Evolutionary conservation across 73 alveolate species (phyloP).

Genomic region (Paramecium bursaria): DNA sequence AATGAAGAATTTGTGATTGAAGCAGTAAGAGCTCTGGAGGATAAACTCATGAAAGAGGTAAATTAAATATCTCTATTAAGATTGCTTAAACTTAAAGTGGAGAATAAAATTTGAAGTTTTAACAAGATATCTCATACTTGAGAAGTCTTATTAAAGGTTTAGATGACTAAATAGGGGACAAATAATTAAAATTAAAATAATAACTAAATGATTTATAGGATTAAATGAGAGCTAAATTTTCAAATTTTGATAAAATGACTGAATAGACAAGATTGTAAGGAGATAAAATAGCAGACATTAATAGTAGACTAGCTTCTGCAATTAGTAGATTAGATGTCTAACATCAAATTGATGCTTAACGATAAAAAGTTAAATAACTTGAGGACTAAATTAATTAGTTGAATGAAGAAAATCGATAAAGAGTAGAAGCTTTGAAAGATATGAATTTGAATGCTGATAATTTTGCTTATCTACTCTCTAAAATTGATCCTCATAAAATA

Average conservation of each 20-base stretch:
- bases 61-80: background rate
- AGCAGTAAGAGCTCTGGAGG: slow-evolving; percentile 60
- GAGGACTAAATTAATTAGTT: slow-evolving; percentile 55
- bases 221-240: slow-evolving; percentile 13
- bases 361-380: slow-evolving; percentile 54
- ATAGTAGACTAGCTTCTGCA: slow-evolving; percentile 50
- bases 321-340: slow-evolving; percentile 49
- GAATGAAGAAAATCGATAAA: slow-evolving; percentile 50
- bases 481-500: slow-evolving; percentile 70
- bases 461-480: slow-evolving; percentile 41
- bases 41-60: slow-evolving; percentile 66
- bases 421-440: slow-evolving; percentile 54
- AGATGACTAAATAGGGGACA: slow-evolving; percentile 49
- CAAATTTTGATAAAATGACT: slow-evolving; percentile 14
- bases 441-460: slow-evolving; percentile 63
- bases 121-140: slow-evolving; percentile 16
- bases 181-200: slow-evolving; percentile 14
- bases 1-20: slow-evolving; percentile 69
- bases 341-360: slow-evolving; percentile 44
- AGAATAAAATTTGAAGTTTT: background rate
- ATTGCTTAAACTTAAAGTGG: slow-evolving; percentile 7
- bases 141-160: slow-evolving; percentile 49
- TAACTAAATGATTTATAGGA: slow-evolving; percentile 7
- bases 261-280: slow-evolving; percentile 48
- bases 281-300: slow-evolving; percentile 57